Evolutionary conservation across 1,284 basidiomycete genomes (phyloP).

Genomic region (Malassezia sp.): DNA sequence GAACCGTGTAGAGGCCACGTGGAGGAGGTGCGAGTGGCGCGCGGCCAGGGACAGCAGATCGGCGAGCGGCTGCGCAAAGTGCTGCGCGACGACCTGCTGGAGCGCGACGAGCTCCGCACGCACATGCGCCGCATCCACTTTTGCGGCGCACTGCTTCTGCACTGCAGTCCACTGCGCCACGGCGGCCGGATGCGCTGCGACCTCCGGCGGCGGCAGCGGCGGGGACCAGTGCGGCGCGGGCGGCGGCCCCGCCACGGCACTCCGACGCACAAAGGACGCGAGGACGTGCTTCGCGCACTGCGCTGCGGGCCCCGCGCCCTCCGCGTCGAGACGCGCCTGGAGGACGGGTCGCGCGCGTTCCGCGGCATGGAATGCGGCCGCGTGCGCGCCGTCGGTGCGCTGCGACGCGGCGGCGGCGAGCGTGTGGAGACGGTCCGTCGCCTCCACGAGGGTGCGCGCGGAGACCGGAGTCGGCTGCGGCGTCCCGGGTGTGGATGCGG

Average conservation of each 20-base stretch:
- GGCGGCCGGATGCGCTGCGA: too few species aligned
- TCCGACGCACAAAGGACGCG: too few species aligned
- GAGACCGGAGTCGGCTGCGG: background rate
- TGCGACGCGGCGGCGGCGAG: background rate
- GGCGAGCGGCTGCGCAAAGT: too few species aligned
- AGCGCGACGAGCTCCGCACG: too few species aligned
- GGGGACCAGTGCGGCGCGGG: background rate
- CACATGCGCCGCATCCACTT: too few species aligned
- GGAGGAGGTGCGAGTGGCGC: too few species aligned
- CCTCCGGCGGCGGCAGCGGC: background rate
- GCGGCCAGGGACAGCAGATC: too few species aligned
- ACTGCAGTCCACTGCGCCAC: too few species aligned
- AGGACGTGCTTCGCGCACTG: background rate
- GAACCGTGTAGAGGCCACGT: too few species aligned
- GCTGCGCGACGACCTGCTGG: too few species aligned
- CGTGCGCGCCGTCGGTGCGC: background rate
- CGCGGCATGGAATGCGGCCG: conserved; percentile 2
- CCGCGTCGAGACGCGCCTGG: background rate
- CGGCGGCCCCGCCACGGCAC: background rate
- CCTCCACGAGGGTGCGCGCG: background rate
- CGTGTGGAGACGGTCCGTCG: background rate
- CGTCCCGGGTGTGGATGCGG: background rate
- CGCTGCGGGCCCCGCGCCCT: background rate
- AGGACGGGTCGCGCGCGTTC: background rate
- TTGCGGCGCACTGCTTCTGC: too few species aligned